Evolutionary conservation across 148 eudicot genomes (phyloP).

Genomic region (Drosera capensis): DNA sequence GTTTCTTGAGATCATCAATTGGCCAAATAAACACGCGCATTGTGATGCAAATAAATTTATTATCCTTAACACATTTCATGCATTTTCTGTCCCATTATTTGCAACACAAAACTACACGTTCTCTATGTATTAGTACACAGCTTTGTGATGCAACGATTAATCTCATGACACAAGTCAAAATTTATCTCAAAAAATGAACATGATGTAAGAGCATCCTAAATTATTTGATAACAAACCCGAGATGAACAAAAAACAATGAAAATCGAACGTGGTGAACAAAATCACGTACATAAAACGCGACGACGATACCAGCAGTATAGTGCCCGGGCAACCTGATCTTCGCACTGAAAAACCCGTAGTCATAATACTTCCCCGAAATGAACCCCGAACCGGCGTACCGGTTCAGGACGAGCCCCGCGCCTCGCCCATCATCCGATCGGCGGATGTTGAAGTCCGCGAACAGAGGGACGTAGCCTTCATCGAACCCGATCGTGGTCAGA

Average conservation of each 20-base stretch:
- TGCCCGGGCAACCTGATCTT: slow-evolving; percentile 18
- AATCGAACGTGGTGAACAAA: no score
- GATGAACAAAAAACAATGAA: neutral
- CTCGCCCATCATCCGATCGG: neutral
- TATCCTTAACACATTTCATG: no score
- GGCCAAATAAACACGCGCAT: no score
- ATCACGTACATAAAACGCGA: slow-evolving; percentile 19
- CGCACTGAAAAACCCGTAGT: slow-evolving; percentile 19
- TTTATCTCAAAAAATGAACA: no score
- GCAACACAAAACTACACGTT: no score
- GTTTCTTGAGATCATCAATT: no score
- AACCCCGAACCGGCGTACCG: slow-evolving; percentile 12
- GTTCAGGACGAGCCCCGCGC: neutral
- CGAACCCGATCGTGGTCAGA: neutral
- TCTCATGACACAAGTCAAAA: no score
- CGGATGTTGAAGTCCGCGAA: slow-evolving; percentile 1
- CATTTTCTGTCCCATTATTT: no score
- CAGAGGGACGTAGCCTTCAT: slow-evolving; percentile 1
- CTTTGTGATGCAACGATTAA: no score
- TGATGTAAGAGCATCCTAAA: no score
- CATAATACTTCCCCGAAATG: slow-evolving; percentile 6
- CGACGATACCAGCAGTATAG: slow-evolving; percentile 23
- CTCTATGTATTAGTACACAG: no score
- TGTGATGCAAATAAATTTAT: no score
- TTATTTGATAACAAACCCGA: neutral